Conservation (phyloP, 768 basidiomycete genomes). For the Hortiboletus campestris region DNA sequence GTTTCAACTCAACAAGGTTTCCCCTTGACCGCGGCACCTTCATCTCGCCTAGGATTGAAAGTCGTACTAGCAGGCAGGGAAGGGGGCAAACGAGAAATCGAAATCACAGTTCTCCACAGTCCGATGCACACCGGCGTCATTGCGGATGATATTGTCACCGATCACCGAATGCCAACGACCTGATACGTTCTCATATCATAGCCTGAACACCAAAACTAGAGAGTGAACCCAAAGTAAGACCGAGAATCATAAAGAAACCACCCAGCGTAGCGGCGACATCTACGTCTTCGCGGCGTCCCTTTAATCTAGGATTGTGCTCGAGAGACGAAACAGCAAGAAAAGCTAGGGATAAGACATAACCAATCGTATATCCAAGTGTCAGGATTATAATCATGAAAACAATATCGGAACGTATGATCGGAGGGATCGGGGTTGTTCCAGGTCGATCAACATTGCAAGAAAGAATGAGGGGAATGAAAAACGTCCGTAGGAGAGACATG, state of each 20-base stretch:
- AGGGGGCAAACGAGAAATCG: too few relatives aligned
- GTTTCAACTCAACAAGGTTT: too few relatives aligned
- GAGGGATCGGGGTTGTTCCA: slow-evolving; percentile 22
- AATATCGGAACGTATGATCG: slow-evolving; percentile 69
- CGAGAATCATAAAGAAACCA: slow-evolving; percentile 74
- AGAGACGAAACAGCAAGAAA: slow-evolving; percentile 82
- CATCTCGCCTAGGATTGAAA: too few relatives aligned
- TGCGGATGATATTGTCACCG: too few relatives aligned
- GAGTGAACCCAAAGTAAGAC: slow-evolving; percentile 71
- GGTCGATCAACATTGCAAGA: slow-evolving; percentile 60
- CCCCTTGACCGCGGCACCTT: too few relatives aligned
- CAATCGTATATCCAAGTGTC: slow-evolving; percentile 70
- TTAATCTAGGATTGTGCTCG: slow-evolving; percentile 41
- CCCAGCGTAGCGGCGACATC: slow-evolving; percentile 81
- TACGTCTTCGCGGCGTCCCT: slow-evolving; percentile 68
- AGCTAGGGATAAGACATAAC: slow-evolving; percentile 71
- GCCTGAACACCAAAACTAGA: slow-evolving; percentile 77
- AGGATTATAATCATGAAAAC: slow-evolving; percentile 72
- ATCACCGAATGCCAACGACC: too few relatives aligned
- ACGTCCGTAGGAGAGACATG: slow-evolving; percentile 1
- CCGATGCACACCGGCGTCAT: too few relatives aligned
- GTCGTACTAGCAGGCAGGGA: too few relatives aligned
- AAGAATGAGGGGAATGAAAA: slow-evolving; percentile 2
- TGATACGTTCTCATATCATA: slow-evolving; percentile 43
- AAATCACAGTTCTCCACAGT: too few relatives aligned